These are phyloP conservation scores for Dactylellina leptospora DNA, from an alignment of 2,329 filamentous ascomycete genomes.

Conservation along the genomic window DNA sequence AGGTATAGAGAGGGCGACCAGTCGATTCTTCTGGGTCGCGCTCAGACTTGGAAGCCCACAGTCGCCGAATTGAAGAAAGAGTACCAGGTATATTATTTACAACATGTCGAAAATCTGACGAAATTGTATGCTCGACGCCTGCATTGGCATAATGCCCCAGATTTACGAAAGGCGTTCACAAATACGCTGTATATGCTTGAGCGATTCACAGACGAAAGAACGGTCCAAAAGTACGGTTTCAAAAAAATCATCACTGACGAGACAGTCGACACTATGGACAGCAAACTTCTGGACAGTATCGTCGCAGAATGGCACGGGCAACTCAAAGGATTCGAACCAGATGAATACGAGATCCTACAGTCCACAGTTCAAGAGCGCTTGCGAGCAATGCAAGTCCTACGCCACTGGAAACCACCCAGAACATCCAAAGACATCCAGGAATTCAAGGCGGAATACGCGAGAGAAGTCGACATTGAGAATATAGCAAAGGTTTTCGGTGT, in stretches of 20 bases:
- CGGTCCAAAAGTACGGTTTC: conserved; percentile 9
- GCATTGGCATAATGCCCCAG: conserved; percentile 36
- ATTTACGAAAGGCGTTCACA: conserved; percentile 16
- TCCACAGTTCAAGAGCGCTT: conserved; percentile 13
- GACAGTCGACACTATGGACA: not conserved
- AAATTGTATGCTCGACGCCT: conserved; percentile 11
- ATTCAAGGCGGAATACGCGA: conserved; percentile 26
- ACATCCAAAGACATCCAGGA: conserved; percentile 15
- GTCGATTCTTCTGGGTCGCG: conserved; percentile 31
- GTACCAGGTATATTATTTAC: conserved; percentile 22
- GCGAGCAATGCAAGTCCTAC: conserved; percentile 1
- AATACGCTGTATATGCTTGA: conserved; percentile 30
- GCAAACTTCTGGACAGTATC: conserved; percentile 14
- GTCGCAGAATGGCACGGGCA: conserved; percentile 8
- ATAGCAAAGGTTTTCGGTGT: conserved; percentile 16
- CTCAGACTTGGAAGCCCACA: conserved; percentile 26
- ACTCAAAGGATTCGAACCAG: conserved; percentile 25
- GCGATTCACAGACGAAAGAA: conserved; percentile 5
- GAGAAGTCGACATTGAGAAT: conserved; percentile 18
- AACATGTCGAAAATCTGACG: conserved; percentile 4
- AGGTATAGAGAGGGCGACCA: conserved; percentile 32
- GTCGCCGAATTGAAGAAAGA: conserved; percentile 22
- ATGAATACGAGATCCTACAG: conserved; percentile 12
- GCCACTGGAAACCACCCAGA: conserved; percentile 6
- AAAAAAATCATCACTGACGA: not conserved